Conservation (phyloP, 1,139 yeast species). For the Diutina siamensis region DNA sequence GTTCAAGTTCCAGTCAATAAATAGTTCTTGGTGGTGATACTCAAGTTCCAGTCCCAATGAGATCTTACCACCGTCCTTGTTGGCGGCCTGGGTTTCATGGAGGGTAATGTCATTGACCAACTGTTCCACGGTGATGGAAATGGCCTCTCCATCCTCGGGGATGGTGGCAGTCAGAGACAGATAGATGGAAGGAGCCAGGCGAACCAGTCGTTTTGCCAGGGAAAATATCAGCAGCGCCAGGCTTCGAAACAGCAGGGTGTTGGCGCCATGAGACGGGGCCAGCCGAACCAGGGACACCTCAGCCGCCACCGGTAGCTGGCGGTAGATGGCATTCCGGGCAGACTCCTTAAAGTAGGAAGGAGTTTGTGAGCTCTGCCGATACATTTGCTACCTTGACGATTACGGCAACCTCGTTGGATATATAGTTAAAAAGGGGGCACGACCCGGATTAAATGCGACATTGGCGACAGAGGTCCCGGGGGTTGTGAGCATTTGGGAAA, state of each 20-base stretch:
- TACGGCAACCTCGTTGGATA: too few species aligned
- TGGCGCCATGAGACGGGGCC: slow-evolving; percentile 20
- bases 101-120: slow-evolving; percentile 31
- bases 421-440: background rate
- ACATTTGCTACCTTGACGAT: background rate
- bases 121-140: slow-evolving; percentile 33
- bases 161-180: slow-evolving; percentile 34
- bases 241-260: slow-evolving; percentile 15
- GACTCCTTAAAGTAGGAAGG: slow-evolving; percentile 34
- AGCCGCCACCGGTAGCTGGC: slow-evolving; percentile 25
- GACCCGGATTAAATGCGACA: background rate
- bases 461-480: background rate
- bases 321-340: slow-evolving; percentile 37
- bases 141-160: slow-evolving; percentile 36
- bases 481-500: background rate
- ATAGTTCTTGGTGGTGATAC: slow-evolving; percentile 30
- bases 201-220: slow-evolving; percentile 27
- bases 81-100: slow-evolving; percentile 22
- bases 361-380: slow-evolving; percentile 1
- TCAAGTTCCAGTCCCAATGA: slow-evolving; percentile 30
- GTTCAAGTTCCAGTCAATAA: slow-evolving; percentile 38
- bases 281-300: slow-evolving; percentile 21
- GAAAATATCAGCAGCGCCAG: slow-evolving; percentile 25
- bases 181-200: slow-evolving; percentile 34
- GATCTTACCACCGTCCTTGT: slow-evolving; percentile 15